These are phyloP conservation scores for Aaosphaeria pasadenensis DNA, from an alignment of 2,329 filamentous ascomycete genomes.

Conservation along the genomic window DNA sequence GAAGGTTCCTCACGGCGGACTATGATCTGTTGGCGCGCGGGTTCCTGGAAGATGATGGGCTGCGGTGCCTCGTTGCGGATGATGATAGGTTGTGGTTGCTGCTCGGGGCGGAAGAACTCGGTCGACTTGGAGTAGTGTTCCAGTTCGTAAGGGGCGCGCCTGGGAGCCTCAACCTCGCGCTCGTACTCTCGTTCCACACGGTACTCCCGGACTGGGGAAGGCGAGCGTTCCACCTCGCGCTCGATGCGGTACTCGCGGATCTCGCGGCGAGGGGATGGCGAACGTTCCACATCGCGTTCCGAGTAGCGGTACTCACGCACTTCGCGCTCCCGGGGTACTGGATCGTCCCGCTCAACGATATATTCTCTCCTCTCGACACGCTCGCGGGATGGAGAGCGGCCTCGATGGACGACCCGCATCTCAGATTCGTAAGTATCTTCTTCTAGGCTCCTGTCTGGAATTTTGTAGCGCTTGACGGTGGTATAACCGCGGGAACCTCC, in stretches of 20 bases:
- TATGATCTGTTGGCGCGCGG: slow-evolving; percentile 47
- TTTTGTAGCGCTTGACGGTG: slow-evolving; percentile 59
- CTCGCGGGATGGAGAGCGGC: slow-evolving; percentile 29
- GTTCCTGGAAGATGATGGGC: slow-evolving; percentile 56
- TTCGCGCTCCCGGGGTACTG: slow-evolving; percentile 22
- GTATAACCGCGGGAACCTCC: slow-evolving; percentile 46
- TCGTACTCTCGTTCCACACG: slow-evolving; percentile 30
- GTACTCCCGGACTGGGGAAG: slow-evolving; percentile 27
- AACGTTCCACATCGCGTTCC: slow-evolving; percentile 31
- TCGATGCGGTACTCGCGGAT: slow-evolving; percentile 52
- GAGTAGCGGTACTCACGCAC: slow-evolving; percentile 37
- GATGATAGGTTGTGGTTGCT: slow-evolving; percentile 45
- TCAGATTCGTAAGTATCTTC: slow-evolving; percentile 46
- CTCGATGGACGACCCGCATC: slow-evolving; percentile 46
- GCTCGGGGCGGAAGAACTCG: slow-evolving; percentile 49
- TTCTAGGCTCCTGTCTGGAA: slow-evolving; percentile 46
- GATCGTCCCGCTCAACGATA: slow-evolving; percentile 34
- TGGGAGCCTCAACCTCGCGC: slow-evolving; percentile 33
- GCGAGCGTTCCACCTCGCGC: slow-evolving; percentile 48
- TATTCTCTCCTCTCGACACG: slow-evolving; percentile 36
- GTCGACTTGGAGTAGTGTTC: slow-evolving; percentile 53
- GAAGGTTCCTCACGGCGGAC: slow-evolving; percentile 53
- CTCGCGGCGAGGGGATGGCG: slow-evolving; percentile 43
- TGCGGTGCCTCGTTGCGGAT: slow-evolving; percentile 49
- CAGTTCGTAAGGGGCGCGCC: slow-evolving; percentile 41